phyloP scores from a whole-genome alignment of 176 grass and related monocot genomes.

The Eleusine coracana region DNA sequence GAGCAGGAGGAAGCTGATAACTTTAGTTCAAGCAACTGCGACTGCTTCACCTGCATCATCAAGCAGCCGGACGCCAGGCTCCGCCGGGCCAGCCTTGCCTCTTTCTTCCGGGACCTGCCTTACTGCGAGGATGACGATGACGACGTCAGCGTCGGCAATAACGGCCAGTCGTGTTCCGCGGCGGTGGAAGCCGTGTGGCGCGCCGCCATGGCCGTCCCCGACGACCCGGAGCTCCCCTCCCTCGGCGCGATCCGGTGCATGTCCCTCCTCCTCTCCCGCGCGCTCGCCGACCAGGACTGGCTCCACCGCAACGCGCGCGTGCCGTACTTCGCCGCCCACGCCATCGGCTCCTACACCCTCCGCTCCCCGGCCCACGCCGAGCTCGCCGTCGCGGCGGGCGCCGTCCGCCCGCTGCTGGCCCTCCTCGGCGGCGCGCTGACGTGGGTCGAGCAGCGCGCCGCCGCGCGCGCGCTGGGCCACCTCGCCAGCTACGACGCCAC shows the following conservation, averaged over 20 bases:
- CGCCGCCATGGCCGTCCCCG: constrained; percentile 74
- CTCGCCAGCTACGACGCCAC: constrained; percentile 89
- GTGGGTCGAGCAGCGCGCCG: constrained; percentile 88
- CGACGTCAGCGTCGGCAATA: not conserved
- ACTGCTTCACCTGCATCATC: constrained; percentile 78
- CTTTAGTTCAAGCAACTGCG: constrained; percentile 36
- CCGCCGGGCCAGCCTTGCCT: constrained; percentile 50
- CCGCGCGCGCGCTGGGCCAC: constrained; percentile 77
- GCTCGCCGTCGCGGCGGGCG: constrained; percentile 64
- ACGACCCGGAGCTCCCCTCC: constrained; percentile 73
- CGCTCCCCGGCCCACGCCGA: constrained; percentile 63
- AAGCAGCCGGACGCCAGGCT: constrained; percentile 58
- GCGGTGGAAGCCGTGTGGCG: constrained; percentile 69
- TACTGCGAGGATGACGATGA: constrained; percentile 29
- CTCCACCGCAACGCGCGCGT: constrained; percentile 55
- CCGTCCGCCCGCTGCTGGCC: constrained; percentile 51
- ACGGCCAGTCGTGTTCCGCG: constrained; percentile 38
- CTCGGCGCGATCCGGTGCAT: constrained; percentile 89
- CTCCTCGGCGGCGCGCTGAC: constrained; percentile 72
- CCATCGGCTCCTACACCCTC: constrained; percentile 88
- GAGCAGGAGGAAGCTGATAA: constrained; percentile 23
- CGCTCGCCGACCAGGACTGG: constrained; percentile 62
- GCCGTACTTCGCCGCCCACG: constrained; percentile 87
- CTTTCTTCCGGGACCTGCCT: constrained; percentile 74
- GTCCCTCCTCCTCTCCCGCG: constrained; percentile 67